Conservation (phyloP, 257 asterid genomes). For the Solanum ossicruentum region DNA sequence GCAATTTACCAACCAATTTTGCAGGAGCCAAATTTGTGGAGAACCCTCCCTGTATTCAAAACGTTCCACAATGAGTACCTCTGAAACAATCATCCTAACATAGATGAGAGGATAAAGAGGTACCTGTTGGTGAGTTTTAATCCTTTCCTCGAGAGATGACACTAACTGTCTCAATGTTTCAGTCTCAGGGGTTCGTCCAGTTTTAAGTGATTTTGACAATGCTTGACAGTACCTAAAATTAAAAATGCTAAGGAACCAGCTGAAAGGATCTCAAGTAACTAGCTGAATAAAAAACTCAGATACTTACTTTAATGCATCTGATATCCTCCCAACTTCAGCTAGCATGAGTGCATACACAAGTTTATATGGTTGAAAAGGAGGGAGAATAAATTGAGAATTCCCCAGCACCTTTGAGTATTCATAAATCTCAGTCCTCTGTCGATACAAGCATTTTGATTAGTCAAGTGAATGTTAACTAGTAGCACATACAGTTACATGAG, state of each 20-base stretch:
- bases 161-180: conserved; percentile 56
- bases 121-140: conserved; percentile 60
- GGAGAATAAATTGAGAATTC: conserved; percentile 84
- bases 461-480: not conserved
- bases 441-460: conserved; percentile 4
- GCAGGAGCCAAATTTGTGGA: conserved; percentile 78
- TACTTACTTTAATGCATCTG: conserved; percentile 78
- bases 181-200: conserved; percentile 70
- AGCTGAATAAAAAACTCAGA: not conserved
- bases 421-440: conserved; percentile 90
- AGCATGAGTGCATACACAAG: conserved; percentile 83
- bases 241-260: conserved; percentile 2
- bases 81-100: not conserved
- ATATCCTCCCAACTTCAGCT: conserved; percentile 91
- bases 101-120: not conserved
- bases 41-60: conserved; percentile 73
- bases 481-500: not conserved
- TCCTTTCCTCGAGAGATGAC: conserved; percentile 83
- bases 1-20: conserved; percentile 66
- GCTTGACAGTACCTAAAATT: conserved; percentile 85
- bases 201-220: conserved; percentile 66
- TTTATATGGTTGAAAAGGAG: conserved; percentile 92
- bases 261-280: not conserved
- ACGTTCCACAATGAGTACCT: not conserved
- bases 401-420: conserved; percentile 91